Percentiles rank a stretch among this genome's conserved stretches.
Conservation (phyloP, 495 filamentous ascomycete genomes). For the Penicillium subrubescens region DNA sequence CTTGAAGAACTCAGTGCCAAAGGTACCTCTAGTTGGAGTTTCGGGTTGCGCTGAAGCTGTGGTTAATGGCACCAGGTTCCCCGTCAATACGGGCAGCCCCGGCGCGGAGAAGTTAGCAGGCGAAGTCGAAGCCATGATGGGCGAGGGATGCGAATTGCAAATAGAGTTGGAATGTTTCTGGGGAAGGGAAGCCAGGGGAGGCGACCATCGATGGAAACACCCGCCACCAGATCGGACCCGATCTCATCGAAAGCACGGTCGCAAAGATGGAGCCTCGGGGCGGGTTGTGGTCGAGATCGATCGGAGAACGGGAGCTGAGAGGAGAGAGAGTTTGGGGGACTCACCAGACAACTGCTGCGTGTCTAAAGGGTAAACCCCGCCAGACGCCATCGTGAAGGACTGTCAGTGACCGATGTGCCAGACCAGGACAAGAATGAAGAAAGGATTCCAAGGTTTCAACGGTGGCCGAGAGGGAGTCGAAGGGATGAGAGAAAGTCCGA, state of each 20-base stretch:
- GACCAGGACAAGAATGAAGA: not conserved
- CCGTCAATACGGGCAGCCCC: conserved; percentile 8
- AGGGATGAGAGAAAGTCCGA: conserved; percentile 2
- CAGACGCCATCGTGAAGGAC: conserved; percentile 23
- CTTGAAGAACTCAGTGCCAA: conserved; percentile 41
- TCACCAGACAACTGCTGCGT: conserved; percentile 27
- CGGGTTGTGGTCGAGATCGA: conserved; percentile 3
- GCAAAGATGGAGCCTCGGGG: conserved; percentile 1
- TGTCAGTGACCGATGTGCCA: conserved; percentile 6
- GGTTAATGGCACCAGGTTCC: conserved; percentile 15
- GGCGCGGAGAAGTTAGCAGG: conserved; percentile 12
- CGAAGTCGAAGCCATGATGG: not conserved
- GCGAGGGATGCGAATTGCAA: not conserved
- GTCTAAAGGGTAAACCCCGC: conserved; percentile 32
- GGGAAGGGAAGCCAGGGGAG: not conserved
- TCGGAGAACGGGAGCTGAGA: not conserved
- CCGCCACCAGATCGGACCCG: conserved; percentile 6
- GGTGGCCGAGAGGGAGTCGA: conserved; percentile 8
- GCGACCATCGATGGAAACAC: not conserved
- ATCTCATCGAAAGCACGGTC: conserved; percentile 6
- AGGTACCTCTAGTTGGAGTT: conserved; percentile 27
- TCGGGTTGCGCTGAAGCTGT: conserved; percentile 28
- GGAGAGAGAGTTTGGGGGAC: not conserved
- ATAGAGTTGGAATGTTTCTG: conserved; percentile 1
- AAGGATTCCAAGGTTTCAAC: not conserved